These are phyloP conservation scores for Fusarium continuum DNA, from an alignment of 2,329 filamentous ascomycete species.

Conservation along the genomic window DNA sequence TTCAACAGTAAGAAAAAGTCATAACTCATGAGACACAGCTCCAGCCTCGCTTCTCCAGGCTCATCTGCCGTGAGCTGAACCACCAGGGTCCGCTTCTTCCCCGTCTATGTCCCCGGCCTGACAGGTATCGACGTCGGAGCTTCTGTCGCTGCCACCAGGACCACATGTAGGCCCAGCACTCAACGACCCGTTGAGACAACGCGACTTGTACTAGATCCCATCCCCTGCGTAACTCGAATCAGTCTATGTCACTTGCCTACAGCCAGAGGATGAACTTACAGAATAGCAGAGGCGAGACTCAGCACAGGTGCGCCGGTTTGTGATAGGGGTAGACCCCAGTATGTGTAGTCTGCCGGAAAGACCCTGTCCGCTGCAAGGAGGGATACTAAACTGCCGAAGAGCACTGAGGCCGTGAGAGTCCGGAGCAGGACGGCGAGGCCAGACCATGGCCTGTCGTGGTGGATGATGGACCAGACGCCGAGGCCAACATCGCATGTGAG, in stretches of 20 bases:
- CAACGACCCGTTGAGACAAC: conserved; percentile 32
- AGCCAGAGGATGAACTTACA: conserved; percentile 38
- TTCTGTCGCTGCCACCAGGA: conserved; percentile 35
- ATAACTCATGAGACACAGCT: conserved; percentile 36
- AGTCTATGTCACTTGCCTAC: not conserved
- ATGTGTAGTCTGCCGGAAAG: conserved; percentile 50
- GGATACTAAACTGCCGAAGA: conserved; percentile 50
- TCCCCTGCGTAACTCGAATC: conserved; percentile 22
- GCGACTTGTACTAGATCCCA: conserved; percentile 39
- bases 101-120: conserved; percentile 13
- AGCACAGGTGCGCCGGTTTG: conserved; percentile 48
- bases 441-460: conserved; percentile 45
- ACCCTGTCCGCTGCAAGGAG: conserved; percentile 49
- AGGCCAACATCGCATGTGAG: conserved; percentile 49
- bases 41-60: conserved; percentile 34
- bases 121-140: conserved; percentile 22
- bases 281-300: conserved; percentile 50
- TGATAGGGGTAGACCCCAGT: conserved; percentile 48
- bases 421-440: conserved; percentile 47
- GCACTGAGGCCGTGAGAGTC: conserved; percentile 44
- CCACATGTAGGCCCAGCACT: conserved; percentile 34
- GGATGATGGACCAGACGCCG: conserved; percentile 48
- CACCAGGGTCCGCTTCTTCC: conserved; percentile 33
- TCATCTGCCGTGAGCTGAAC: conserved; percentile 26
- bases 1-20: conserved; percentile 16